Evolutionary conservation across 768 basidiomycete genomes (phyloP), one percentile per base, ranked within the genome.

Genomic region (Pisolithus sp.): DNA sequence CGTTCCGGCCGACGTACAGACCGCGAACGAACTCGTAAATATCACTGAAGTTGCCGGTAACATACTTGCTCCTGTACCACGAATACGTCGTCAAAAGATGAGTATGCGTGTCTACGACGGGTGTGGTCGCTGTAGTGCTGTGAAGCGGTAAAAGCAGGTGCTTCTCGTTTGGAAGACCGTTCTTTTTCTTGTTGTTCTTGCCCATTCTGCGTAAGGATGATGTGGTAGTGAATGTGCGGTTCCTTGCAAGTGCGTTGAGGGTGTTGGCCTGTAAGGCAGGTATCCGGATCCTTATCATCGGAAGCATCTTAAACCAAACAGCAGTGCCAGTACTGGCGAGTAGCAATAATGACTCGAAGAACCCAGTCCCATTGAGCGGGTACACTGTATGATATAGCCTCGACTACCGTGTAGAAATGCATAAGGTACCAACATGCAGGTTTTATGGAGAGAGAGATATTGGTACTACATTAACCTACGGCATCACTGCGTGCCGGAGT

Each of bases 81-180:
- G 75, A 72, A 57, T 78, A 93, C 0, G 90, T 93, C 0, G 85
- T 80, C 8, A 83, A 73, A n/a, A 93, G 71, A 59, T 93, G 91
- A 0, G 88, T 89, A 69, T 93, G 91, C 0, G 90, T 93, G 68
- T 93, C 91, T 17, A 92, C 73, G 58, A 93, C 80, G 2, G 75
- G 68, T 2, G 57, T 61, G 18, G 58, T 44, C 2, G 58, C 46
- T 28, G 59, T 40, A 43, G 38, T 48, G 13, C 57, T 47, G 39
- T 67, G 68, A 1, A 48, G 50, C 5, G 73, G 71, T 3, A 74
- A 62, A 2, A 54, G 34, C 30, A 74, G 71, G 47, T 68, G 59
- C 24, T 65, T 60, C 53, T 75, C 73, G 44, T 61, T 17, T 0
- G 69, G 68, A 7, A 62, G 47, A 12, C 46, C 40, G 28, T 37